phyloP scores from a whole-genome alignment of 2,329 filamentous ascomycete genomes.

The Penicillium sp. region DNA sequence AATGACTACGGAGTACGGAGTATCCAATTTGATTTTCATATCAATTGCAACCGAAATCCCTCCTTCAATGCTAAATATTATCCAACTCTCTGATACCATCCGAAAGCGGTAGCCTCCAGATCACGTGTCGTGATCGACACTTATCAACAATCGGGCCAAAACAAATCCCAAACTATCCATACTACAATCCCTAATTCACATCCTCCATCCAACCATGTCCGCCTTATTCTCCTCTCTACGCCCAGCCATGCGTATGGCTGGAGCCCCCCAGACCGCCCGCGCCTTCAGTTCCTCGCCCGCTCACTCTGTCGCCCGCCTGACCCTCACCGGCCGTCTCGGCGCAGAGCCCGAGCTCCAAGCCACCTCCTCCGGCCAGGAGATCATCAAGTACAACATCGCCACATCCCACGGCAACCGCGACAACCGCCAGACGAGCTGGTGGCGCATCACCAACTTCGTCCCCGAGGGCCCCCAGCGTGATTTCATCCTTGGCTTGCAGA shows the following conservation, averaged over 20 bases:
- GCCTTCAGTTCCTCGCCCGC: conserved; percentile 69
- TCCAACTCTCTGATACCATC: background rate
- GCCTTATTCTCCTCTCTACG: conserved; percentile 55
- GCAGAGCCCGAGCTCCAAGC: conserved; percentile 71
- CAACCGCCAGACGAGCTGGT: conserved; percentile 80
- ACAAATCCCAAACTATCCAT: background rate
- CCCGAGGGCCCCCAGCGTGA: conserved; percentile 67
- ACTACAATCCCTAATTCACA: background rate
- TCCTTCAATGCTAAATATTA: background rate
- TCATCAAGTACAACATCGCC: conserved; percentile 75
- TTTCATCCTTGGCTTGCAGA: conserved; percentile 68
- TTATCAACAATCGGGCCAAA: background rate
- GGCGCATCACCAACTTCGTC: conserved; percentile 71
- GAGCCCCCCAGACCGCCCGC: conserved; percentile 52
- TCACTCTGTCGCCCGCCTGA: conserved; percentile 71
- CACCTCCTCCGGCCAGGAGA: conserved; percentile 68
- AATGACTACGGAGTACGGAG: background rate
- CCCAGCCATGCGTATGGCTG: conserved; percentile 49
- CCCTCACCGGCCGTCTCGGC: conserved; percentile 80
- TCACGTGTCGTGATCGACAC: conserved; percentile 3
- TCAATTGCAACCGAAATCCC: background rate
- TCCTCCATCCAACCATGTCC: conserved; percentile 27
- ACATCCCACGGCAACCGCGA: conserved; percentile 65
- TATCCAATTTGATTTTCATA: background rate
- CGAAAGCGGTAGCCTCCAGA: background rate